phyloP scores from a whole-genome alignment of 805 yeast species.

The Barnettozyma populi region DNA sequence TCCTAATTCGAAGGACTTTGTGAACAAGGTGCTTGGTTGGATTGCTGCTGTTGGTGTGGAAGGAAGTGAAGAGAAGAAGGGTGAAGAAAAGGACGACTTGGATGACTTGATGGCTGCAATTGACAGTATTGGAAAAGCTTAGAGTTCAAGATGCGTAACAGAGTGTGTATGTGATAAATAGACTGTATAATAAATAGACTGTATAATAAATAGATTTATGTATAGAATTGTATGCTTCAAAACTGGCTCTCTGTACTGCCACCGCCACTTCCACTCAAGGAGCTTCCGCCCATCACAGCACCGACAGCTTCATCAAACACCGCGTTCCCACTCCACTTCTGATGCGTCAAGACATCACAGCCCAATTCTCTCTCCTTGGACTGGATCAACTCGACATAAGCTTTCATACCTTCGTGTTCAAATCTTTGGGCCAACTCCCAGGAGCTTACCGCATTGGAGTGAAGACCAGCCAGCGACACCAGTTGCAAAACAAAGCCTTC shows the following conservation, averaged over 20 bases:
- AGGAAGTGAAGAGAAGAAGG: slow-evolving; percentile 1
- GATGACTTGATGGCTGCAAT: slow-evolving; percentile 34
- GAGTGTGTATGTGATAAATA: no score
- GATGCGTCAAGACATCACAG: slow-evolving; percentile 96
- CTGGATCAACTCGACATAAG: slow-evolving; percentile 86
- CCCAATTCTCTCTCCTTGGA: slow-evolving; percentile 80
- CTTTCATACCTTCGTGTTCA: slow-evolving; percentile 85
- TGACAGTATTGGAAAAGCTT: slow-evolving; percentile 34
- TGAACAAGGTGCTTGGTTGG: slow-evolving; percentile 31
- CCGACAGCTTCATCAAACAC: slow-evolving; percentile 3
- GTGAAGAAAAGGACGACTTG: slow-evolving; percentile 18
- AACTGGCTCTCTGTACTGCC: slow-evolving; percentile 2
- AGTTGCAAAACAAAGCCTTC: slow-evolving; percentile 97
- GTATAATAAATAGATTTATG: background rate
- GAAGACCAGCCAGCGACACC: slow-evolving; percentile 94
- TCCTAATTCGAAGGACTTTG: slow-evolving; percentile 66
- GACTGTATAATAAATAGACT: background rate
- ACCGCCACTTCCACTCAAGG: slow-evolving; percentile 2
- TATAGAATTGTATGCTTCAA: background rate
- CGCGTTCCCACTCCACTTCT: slow-evolving; percentile 84
- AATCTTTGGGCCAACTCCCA: slow-evolving; percentile 76
- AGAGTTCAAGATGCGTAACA: no score
- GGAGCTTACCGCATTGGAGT: slow-evolving; percentile 89
- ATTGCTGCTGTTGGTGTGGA: slow-evolving; percentile 13
- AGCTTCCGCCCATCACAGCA: slow-evolving; percentile 2